A percentile compares a stretch with the other conserved stretches of the same genome.
Conservation (phyloP, 1,139 yeast species). For the Debaryomyces sp. region DNA sequence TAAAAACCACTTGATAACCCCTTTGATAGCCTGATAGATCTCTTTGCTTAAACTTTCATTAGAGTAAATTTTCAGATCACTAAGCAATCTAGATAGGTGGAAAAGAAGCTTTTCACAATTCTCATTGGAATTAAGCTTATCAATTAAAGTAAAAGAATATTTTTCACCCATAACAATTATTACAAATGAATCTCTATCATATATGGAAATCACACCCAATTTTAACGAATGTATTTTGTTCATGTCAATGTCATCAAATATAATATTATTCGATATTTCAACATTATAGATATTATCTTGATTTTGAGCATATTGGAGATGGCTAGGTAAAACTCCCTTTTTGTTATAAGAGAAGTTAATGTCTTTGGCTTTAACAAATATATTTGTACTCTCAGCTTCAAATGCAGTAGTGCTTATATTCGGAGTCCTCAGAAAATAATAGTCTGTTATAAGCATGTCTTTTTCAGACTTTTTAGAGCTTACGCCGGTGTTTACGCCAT, state of each 20-base stretch:
- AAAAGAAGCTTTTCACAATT: constrained; percentile 20
- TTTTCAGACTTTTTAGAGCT: constrained; percentile 7
- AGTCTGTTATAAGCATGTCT: constrained; percentile 17
- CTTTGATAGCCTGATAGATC: constrained; percentile 23
- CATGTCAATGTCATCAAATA: constrained; percentile 23
- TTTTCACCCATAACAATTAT: constrained; percentile 22
- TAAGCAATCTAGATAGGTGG: constrained; percentile 16
- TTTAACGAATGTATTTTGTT: constrained; percentile 22
- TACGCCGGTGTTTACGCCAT: neutral
- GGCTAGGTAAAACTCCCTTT: neutral
- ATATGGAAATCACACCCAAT: constrained; percentile 26
- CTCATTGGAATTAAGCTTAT: constrained; percentile 21
- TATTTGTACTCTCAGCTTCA: constrained; percentile 39
- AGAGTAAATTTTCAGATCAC: constrained; percentile 10
- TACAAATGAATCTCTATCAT: constrained; percentile 21
- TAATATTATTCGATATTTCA: constrained; percentile 16
- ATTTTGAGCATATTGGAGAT: neutral
- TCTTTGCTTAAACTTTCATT: constrained; percentile 12
- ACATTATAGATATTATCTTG: neutral
- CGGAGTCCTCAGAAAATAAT: constrained; percentile 35
- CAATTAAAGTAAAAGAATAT: constrained; percentile 30
- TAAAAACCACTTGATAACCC: constrained; percentile 36
- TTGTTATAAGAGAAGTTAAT: neutral
- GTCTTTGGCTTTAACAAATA: constrained; percentile 10
- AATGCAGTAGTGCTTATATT: constrained; percentile 33